Conservation (phyloP, 768 basidiomycete species). For the Hygrocybe punicea region DNA sequence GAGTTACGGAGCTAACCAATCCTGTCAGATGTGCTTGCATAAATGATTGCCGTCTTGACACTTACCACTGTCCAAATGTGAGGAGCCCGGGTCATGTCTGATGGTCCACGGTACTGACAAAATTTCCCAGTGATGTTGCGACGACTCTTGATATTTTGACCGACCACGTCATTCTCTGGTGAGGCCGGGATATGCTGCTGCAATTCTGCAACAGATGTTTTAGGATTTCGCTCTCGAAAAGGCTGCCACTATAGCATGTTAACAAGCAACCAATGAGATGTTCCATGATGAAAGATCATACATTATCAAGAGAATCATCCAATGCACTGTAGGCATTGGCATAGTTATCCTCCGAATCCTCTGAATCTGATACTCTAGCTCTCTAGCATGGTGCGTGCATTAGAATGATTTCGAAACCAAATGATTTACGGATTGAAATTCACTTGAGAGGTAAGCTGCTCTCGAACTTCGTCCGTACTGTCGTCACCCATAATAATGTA, state of each 20-base stretch:
- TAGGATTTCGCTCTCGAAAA: background rate
- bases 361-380: slow-evolving; percentile 12
- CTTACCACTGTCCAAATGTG: background rate
- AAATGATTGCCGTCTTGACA: no score
- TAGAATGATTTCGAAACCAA: background rate
- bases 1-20: background rate
- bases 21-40: background rate
- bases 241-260: slow-evolving; percentile 1
- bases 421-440: background rate
- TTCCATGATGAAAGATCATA: slow-evolving; percentile 7
- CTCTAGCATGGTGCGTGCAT: slow-evolving; percentile 1
- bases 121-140: background rate
- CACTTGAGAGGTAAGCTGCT: background rate
- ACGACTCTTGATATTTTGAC: background rate
- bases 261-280: background rate
- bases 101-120: no score
- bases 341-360: slow-evolving; percentile 12
- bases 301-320: slow-evolving; percentile 23
- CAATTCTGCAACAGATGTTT: background rate
- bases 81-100: no score
- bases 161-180: background rate
- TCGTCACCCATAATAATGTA: background rate
- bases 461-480: background rate
- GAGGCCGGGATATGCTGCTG: background rate
- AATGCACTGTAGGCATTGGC: slow-evolving; percentile 23